Conservation (phyloP, 108 stramenopile genomes). For the Bacterosira constricta region DNA sequence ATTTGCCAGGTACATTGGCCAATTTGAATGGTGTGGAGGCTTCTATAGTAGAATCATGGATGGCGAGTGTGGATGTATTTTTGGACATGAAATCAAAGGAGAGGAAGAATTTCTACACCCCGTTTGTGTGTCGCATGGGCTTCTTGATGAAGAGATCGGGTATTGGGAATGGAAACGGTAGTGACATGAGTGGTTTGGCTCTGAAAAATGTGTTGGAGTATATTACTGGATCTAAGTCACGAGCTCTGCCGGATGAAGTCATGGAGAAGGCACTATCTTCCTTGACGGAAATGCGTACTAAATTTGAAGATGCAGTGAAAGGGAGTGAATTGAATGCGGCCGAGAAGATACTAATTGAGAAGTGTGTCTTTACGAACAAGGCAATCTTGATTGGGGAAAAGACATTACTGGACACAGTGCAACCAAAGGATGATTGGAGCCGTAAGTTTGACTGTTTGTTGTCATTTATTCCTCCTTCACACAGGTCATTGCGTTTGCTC, state of each 20-base stretch:
- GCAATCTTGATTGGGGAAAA: constrained; percentile 83
- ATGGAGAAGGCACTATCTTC: constrained; percentile 59
- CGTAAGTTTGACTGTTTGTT: neutral
- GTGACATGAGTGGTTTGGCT: constrained; percentile 53
- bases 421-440: constrained; percentile 78
- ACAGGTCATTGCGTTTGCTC: too few species aligned
- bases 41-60: constrained; percentile 76
- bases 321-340: constrained; percentile 5
- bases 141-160: constrained; percentile 59
- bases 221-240: constrained; percentile 70
- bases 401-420: constrained; percentile 78
- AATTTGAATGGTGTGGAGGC: constrained; percentile 64
- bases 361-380: constrained; percentile 82
- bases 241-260: constrained; percentile 53
- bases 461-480: neutral
- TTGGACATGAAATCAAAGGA: constrained; percentile 80
- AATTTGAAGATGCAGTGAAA: constrained; percentile 9
- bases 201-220: constrained; percentile 76
- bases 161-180: constrained; percentile 54
- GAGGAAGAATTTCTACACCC: constrained; percentile 71
- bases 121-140: constrained; percentile 72
- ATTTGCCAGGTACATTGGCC: constrained; percentile 49
- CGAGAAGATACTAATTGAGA: constrained; percentile 58
- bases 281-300: constrained; percentile 45
- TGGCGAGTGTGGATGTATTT: constrained; percentile 76